Evolutionary conservation across 441 rosid genomes (phyloP), one percentile per base, ranked within the genome.

Genomic region (Mallotus repandus): DNA sequence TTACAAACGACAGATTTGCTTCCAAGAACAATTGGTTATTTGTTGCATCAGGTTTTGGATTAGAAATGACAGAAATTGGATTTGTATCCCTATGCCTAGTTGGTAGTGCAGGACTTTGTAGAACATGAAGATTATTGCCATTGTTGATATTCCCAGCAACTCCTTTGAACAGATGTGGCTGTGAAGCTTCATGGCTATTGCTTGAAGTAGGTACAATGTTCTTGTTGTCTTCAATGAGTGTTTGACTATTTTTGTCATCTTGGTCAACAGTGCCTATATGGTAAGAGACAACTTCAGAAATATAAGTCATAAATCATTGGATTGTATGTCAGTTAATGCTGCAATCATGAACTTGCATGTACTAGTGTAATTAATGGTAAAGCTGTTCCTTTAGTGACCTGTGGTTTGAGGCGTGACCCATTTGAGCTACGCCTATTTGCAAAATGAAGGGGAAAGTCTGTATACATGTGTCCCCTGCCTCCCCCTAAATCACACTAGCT

Each of bases 51-150:
- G 62, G 75, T 69, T 74, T 75, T 62, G 78, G 76, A 81, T 58
- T 72, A 56, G 80, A 66, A 57, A 71, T 32, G 57, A 75, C 58
- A 50, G 70, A 65, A 54, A 43, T 53, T 72, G 78, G 70, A 68
- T 63, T 58, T 19, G 59, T 14, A 77, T 69, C 74, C 35, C 66
- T 22, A 63, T 76, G 74, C 63, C 79, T 78, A 73, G 35, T 57
- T 57, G 81, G 59, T 10, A 45, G 69, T 46, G 55, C 50, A 32
- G 59, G 78, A 49, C 77, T 61, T 63, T 66, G 79, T 49, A 58
- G 57, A 67, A 64, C 77, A 59, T 25, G 79, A 49, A 70, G 38
- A 72, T 80, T 80, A 46, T 60, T 77, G 73, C 70, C 72, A 62
- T 63, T 32, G 56, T 57, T 72, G 59, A 74, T 55, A 35, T 65